Evolutionary conservation across 768 basidiomycete species (phyloP).

Genomic region (Trametes cubensis): DNA sequence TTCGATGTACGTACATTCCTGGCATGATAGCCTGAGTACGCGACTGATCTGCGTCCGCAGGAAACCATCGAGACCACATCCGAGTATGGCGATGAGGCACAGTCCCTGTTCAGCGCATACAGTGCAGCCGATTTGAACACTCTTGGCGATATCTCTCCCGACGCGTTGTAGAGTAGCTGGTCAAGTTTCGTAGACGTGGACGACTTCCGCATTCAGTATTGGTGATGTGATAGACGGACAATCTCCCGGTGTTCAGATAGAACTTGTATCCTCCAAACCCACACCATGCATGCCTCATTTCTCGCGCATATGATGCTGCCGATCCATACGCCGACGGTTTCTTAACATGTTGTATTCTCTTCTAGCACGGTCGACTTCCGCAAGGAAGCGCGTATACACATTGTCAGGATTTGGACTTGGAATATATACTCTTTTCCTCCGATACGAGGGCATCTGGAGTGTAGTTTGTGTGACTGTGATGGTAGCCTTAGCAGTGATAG

Average conservation of each 20-base stretch:
- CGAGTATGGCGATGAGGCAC: slow-evolving; percentile 73
- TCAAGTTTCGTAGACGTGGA: not conserved
- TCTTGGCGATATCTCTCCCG: slow-evolving; percentile 71
- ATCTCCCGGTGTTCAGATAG: not conserved
- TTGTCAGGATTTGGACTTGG: no score
- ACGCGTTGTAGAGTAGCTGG: slow-evolving; percentile 42
- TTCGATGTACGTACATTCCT: slow-evolving; percentile 72
- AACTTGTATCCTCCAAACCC: not conserved
- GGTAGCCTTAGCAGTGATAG: no score
- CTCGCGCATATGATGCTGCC: not conserved
- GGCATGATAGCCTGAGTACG: slow-evolving; percentile 6
- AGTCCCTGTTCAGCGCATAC: slow-evolving; percentile 62
- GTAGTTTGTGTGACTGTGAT: no score
- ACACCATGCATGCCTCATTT: not conserved
- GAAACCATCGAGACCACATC: slow-evolving; percentile 75
- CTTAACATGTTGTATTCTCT: not conserved
- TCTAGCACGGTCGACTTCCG: slow-evolving; percentile 3
- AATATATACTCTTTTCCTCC: no score
- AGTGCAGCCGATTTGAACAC: slow-evolving; percentile 58
- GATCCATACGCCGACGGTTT: not conserved
- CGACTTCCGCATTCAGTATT: not conserved
- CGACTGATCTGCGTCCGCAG: slow-evolving; percentile 37
- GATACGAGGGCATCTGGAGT: no score
- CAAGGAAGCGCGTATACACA: no score
- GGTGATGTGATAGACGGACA: not conserved